Evolutionary conservation across 352 stramenopile genomes (phyloP).

Genomic region (Phytopythium delawarense): DNA sequence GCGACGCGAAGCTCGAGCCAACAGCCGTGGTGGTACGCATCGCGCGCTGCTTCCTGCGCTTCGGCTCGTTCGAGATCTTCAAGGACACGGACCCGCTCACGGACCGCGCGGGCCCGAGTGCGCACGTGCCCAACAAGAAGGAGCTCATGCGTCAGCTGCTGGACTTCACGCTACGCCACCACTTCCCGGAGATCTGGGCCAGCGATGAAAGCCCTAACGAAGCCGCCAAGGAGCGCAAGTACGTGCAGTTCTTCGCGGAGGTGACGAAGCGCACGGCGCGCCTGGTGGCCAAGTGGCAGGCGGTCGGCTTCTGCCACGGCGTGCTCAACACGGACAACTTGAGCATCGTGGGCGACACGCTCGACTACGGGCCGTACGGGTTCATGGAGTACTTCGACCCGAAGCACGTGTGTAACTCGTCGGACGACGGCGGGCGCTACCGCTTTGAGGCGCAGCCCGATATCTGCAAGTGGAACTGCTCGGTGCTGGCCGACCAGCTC

Average conservation of each 20-base stretch:
- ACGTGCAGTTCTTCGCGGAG: conserved; percentile 54
- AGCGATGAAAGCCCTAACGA: conserved; percentile 6
- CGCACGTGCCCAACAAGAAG: conserved; percentile 53
- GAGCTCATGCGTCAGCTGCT: conserved; percentile 74
- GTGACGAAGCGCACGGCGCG: conserved; percentile 68
- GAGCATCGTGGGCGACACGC: conserved; percentile 87
- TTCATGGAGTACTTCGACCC: conserved; percentile 92
- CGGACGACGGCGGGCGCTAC: conserved; percentile 76
- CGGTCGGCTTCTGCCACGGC: conserved; percentile 88
- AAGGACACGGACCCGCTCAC: conserved; percentile 67
- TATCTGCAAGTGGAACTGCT: conserved; percentile 86
- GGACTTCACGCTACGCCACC: conserved; percentile 71
- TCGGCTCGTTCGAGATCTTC: conserved; percentile 97
- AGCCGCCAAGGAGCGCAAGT: conserved; percentile 16
- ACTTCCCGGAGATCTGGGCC: conserved; percentile 48
- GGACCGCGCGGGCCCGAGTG: conserved; percentile 63
- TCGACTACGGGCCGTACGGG: conserved; percentile 92
- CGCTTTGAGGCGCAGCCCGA: conserved; percentile 77
- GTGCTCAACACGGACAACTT: conserved; percentile 94
- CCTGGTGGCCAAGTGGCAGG: conserved; percentile 81
- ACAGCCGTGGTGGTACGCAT: conserved; percentile 87
- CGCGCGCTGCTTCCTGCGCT: conserved; percentile 91
- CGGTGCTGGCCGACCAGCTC: conserved; percentile 64
- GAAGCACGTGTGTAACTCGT: conserved; percentile 79
- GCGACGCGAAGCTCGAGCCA: conserved; percentile 76